Base-by-base conservation (phyloP, 2,329 filamentous ascomycete species). In the Thielaviopsis ethacetica region DNA sequence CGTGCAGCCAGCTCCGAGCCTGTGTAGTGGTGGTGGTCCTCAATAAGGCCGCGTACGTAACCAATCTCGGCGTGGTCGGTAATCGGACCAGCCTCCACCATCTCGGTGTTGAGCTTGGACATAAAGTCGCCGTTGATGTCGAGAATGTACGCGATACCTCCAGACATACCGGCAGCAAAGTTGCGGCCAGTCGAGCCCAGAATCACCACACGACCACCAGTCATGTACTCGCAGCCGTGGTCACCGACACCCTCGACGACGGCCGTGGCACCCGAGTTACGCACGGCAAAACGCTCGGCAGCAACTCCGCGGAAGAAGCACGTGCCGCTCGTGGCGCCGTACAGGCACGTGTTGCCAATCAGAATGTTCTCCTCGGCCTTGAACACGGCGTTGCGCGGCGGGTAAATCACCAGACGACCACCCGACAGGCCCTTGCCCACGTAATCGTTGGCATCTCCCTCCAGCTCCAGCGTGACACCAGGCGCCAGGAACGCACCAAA, bases 211-310 rank as follows among this genome's bases (percentile, higher is more conserved):
- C 91, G 88, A 69, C 91, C 91, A 70, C 91, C 91, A 67, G 91
- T 96, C 91, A 97, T 97, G 80, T 97, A 97, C 78, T 97, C 91
- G 69, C 91, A 96, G 63, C 89, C 88, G 70, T 97, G 91, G 71
- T 97, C 91, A 77, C 91, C 91, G 64, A 95, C 82, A 73, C 91
- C 91, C 73, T 97, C 91, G 63, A 96, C 91, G 64, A 97, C 88
- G n/a, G 91, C 90, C 27, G 85, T 95, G 56, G 88, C 91, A 73
- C 91, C 91, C 1, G 91, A 96, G 77, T 97, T 97, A 65, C 91
- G 86, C 64, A 97, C 91, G 62, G 90, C 91, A 71, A 97, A 97
- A 67, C 91, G 88, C 77, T 97, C 91, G 50, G 91, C 91, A 67
- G 91, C 91, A 63, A 95, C 83, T 80, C 91, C 91, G 63, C 91